Evolutionary conservation across 176 grass and related monocot genomes (phyloP).

Genomic region (Musa acuminata): DNA sequence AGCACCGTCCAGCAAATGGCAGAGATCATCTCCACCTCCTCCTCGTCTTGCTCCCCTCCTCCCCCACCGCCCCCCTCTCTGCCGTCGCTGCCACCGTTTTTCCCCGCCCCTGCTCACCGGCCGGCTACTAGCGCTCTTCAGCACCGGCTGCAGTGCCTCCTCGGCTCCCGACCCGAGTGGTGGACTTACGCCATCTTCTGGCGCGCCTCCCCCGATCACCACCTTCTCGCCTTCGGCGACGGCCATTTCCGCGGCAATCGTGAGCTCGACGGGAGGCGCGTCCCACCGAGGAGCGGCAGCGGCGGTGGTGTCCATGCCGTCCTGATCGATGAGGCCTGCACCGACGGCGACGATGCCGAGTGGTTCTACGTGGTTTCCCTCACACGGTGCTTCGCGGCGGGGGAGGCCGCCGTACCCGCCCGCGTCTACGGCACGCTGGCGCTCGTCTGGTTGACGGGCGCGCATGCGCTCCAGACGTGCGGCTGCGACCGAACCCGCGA

Average conservation of each 20-base stretch:
- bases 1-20: background rate
- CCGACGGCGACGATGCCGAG: constrained; percentile 21
- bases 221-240: constrained; percentile 21
- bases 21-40: constrained; percentile 1
- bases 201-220: background rate
- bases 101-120: background rate
- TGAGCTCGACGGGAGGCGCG: constrained; percentile 1
- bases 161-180: constrained; percentile 9
- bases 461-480: constrained; percentile 1
- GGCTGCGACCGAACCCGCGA: constrained; percentile 22
- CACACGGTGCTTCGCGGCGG: constrained; percentile 20
- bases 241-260: constrained; percentile 23
- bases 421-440: constrained; percentile 3
- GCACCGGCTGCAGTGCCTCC: constrained; percentile 6
- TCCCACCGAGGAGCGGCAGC: background rate
- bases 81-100: background rate
- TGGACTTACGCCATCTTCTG: constrained; percentile 12
- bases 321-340: background rate
- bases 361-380: constrained; percentile 35
- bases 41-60: background rate
- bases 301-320: background rate
- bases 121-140: background rate
- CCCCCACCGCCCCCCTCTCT: background rate
- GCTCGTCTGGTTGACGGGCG: constrained; percentile 21
- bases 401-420: background rate